phyloP scores from a whole-genome alignment of 176 grass and related monocot genomes.

The Rhipidocladum racemiflorum region DNA sequence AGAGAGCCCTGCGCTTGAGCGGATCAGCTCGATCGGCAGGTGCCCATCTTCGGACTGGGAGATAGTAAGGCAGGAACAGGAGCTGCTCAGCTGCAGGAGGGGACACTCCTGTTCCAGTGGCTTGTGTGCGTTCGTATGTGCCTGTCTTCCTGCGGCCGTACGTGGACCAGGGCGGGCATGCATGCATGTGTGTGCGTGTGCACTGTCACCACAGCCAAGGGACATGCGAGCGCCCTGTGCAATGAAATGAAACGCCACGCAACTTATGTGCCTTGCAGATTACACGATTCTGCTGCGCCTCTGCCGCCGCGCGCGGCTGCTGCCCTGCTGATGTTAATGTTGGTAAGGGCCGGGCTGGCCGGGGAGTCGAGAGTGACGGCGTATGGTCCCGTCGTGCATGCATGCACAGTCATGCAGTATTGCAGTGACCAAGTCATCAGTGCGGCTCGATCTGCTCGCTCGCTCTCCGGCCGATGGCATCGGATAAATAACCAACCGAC shows the following conservation, averaged over 20 bases:
- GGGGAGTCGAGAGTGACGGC: neutral
- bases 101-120: constrained; percentile 25
- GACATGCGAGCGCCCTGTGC: neutral
- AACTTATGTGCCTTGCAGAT: neutral
- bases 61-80: neutral
- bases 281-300: neutral
- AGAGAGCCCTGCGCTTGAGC: too few species aligned
- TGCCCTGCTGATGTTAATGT: neutral
- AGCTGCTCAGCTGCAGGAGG: neutral
- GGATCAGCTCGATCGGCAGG: too few species aligned
- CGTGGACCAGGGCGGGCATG: neutral
- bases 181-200: too few species aligned
- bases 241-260: neutral
- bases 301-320: neutral
- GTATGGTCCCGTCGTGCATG: neutral
- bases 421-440: too few species aligned
- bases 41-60: neutral
- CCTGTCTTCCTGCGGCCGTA: neutral
- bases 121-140: constrained; percentile 17
- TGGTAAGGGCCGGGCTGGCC: neutral
- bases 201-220: neutral
- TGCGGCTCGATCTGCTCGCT: neutral
- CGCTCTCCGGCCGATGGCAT: neutral
- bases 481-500: neutral
- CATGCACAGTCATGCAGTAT: neutral